Evolutionary conservation across 495 filamentous ascomycete species (phyloP), one percentile per base, ranked within the genome.

Genomic region (Lasiosphaeris hirsuta): DNA sequence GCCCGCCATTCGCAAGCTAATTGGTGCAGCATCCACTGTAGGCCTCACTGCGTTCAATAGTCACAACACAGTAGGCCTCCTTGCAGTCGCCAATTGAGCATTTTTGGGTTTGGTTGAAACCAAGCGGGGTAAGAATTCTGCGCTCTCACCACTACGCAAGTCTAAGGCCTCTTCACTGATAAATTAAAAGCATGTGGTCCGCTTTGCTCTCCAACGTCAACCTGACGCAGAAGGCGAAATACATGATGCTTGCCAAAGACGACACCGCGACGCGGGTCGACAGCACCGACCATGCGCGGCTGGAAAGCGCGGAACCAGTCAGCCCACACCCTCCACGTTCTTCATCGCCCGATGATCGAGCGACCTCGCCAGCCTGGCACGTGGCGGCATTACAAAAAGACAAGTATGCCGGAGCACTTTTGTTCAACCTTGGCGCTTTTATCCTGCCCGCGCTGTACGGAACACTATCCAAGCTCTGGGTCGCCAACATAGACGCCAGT

Each of bases 401-500:
- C 46, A 19, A 37, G 11, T 90, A 84, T 63, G 55, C 58, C 8
- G 84, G 85, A 6, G 78, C 85, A 3, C 66, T 89, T 2, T 46
- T 83, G 10, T 85, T 88, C 73, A 90, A 91, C 63, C 19, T 85
- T 19, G 73, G 67, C 40, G 78, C 85, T 6, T 90, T 90, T 64
- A 61, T 84, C 19, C 78, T 90, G 0, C 88, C 85, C 1, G 87
- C 87, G 0, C 69, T 92, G 1, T 90, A 90, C 68, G 69, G 67
- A 10, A 90, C 88, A 0, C 78, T 90, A 1, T 79, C 78, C 56
- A 92, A 91, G 67, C 75, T 90, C 19, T 90, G 86, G 88, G 78
- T 92, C 14, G 85, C 88, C 6, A 78, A 83, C 50, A 87, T 91
- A 60, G 81, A 90, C 71, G 68, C 80, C 3, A 79, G 70, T 33